Evolutionary conservation across 225 moss, liverwort and hornwort species (phyloP).

Genomic region (Climacium dendroides): DNA sequence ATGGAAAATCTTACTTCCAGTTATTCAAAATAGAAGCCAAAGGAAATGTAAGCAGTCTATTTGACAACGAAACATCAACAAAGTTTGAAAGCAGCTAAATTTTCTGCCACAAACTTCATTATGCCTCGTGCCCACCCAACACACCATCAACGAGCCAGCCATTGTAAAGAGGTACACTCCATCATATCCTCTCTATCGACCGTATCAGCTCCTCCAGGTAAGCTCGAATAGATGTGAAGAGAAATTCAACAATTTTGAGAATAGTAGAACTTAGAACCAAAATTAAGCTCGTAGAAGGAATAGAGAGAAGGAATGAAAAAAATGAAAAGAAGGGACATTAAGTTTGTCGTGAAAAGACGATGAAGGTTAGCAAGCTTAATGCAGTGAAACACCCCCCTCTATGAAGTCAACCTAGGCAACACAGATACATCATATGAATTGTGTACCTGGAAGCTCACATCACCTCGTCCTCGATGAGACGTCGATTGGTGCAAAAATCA

Average conservation of each 20-base stretch:
- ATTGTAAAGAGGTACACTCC: not conserved
- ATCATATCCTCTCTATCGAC: not conserved
- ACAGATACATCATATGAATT: slow-evolving; percentile 1
- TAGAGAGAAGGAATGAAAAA: not conserved
- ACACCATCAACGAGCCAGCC: not conserved
- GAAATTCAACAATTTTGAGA: not conserved
- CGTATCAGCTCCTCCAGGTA: not conserved
- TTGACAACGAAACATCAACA: not conserved
- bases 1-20: not conserved
- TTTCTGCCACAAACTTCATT: not conserved
- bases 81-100: not conserved
- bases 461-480: slow-evolving; percentile 8
- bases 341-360: not conserved
- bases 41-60: not conserved
- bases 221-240: not conserved
- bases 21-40: not conserved
- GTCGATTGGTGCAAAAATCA: not conserved
- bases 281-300: not conserved
- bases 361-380: not conserved
- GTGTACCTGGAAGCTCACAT: slow-evolving; percentile 28
- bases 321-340: not conserved
- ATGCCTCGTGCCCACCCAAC: not conserved
- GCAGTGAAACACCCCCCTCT: not conserved
- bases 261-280: not conserved
- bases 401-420: not conserved